Percentiles rank a stretch among this genome's conserved stretches.
phyloP scores from a whole-genome alignment of 177 flowering plant species.

The Vitis hybrid region DNA sequence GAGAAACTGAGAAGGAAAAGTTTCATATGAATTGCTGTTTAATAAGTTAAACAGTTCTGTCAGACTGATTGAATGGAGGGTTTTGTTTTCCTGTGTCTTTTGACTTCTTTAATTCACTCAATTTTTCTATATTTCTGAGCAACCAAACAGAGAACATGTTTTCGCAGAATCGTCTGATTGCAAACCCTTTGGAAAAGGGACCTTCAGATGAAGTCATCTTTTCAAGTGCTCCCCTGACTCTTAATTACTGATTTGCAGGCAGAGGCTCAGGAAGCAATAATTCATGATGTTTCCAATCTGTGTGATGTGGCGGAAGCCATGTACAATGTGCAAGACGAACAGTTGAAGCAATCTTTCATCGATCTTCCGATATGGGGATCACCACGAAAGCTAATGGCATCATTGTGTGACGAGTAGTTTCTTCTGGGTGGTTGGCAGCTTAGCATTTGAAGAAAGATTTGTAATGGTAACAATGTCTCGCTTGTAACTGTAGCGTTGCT shows the following conservation, averaged over 20 bases:
- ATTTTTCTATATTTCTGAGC: not conserved
- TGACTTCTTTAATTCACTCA: too few relatives aligned
- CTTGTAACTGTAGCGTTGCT: not conserved
- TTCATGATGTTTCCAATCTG: slow-evolving; percentile 40
- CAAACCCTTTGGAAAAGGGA: too few relatives aligned
- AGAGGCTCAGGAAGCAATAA: slow-evolving; percentile 58
- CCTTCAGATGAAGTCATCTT: too few relatives aligned
- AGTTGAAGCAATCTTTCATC: slow-evolving; percentile 29
- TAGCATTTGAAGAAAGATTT: not conserved
- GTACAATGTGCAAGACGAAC: slow-evolving; percentile 49
- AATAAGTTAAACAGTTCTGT: too few relatives aligned
- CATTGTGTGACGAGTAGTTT: slow-evolving; percentile 41
- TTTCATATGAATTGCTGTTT: too few relatives aligned
- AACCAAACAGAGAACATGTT: not conserved
- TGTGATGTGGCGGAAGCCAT: slow-evolving; percentile 62
- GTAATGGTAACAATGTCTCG: not conserved
- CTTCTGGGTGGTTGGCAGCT: not conserved
- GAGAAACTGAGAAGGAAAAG: too few relatives aligned
- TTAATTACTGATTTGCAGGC: slow-evolving; percentile 35
- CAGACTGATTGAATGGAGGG: too few relatives aligned
- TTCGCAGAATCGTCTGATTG: too few relatives aligned
- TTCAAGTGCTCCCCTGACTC: not conserved
- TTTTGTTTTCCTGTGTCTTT: too few relatives aligned
- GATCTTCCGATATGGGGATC: slow-evolving; percentile 77
- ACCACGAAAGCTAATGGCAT: slow-evolving; percentile 51